Evolutionary conservation across 2,329 filamentous ascomycete species (phyloP), one percentile per base, ranked within the genome.

Genomic region (Ophiostoma triangulosporum): DNA sequence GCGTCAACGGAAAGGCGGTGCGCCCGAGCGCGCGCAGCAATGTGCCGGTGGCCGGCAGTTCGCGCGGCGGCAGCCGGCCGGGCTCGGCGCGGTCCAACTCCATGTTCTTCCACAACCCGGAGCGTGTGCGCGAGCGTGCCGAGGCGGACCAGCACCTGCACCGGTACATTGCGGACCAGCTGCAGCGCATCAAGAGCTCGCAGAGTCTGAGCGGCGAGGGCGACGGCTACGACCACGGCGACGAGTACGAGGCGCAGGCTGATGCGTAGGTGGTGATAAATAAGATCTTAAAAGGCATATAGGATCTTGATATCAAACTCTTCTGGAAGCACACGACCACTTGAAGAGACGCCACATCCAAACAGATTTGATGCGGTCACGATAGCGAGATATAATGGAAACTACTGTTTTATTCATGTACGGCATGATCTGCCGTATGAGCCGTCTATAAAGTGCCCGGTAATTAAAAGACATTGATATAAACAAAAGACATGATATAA

Each of bases 141-240:
- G 75, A 81, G 62, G 80, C 80, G 0, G 77, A 88, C 62, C 73
- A 77, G 53, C 86, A 93, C 60, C 79, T 95, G 63, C 83, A 87
- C 57, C 77, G 80, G 59, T 95, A 95, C 65, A 85, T 96, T 54
- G 81, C 78, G 29, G 84, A 89, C 58, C 86, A 95, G 69, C 73
- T 96, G 55, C 76, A 84, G 66, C 75, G 83, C 54, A 83, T 93
- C 62, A 81, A 77, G 64, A 81, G 76, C 48, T 73, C 80, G 52
- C 73, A 73, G 57, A 46, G 43, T 3, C 6, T 46, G 15, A 29
- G 29, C 15, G 43, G 43, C 26, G 26, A 46, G 22, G 61, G 63
- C 43, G 73, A 76, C 33, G 74, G 77, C 60, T 69, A 71, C 58
- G 74, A 77, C 15, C 61, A 66, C 11, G 20, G 38, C 26, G 73